Evolutionary conservation across 2,329 filamentous ascomycete species (phyloP), one percentile per base, ranked within the genome.

Genomic region (Venturiaceae sp.): DNA sequence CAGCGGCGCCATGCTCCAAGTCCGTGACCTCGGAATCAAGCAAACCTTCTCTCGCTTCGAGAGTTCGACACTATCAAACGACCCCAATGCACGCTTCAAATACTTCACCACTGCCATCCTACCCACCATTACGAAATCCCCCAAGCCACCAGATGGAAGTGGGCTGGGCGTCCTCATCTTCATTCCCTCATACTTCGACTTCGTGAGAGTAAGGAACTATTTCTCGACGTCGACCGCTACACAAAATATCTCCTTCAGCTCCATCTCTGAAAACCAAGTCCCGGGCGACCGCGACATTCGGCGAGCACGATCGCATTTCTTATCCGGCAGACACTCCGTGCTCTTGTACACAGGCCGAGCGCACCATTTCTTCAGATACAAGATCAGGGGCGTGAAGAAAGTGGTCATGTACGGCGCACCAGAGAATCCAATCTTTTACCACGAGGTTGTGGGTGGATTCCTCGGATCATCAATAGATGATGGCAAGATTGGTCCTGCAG

Each of bases 281-380:
- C 77, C 86, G 1, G 34, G 52, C 26, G 32, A 30, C 7, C 81
- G 85, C 7, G 90, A 95, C 63, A 86, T 91, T 32, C 86, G 90
- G 44, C 84, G 92, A 39, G 90, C 92, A 8, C 81, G 92, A 26
- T 92, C 88, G 13, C 89, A 96, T 69, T 97, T 99, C 73, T 76
- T 90, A 63, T 87, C 78, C 39, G 94, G 92, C 5, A 81, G 91
- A 16, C 88, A 96, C 69, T 84, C 84, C 21, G 81, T 97, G 19
- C 74, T 99, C 39, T 77, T 99, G 16, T 99, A 97, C 74, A 95
- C 92, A 1, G 92, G 95, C 71, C 85, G 94, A 60, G 89, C 92
- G n/a, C 94, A 99, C 73, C 94, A 99, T 72, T 97, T 97, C 78
- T 84, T 90, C 54, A 82, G 94, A n/a, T 91, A 94, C 68, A 82